Evolutionary conservation across 2,329 filamentous ascomycete genomes (phyloP).

Genomic region (Neocucurbitaria cava): DNA sequence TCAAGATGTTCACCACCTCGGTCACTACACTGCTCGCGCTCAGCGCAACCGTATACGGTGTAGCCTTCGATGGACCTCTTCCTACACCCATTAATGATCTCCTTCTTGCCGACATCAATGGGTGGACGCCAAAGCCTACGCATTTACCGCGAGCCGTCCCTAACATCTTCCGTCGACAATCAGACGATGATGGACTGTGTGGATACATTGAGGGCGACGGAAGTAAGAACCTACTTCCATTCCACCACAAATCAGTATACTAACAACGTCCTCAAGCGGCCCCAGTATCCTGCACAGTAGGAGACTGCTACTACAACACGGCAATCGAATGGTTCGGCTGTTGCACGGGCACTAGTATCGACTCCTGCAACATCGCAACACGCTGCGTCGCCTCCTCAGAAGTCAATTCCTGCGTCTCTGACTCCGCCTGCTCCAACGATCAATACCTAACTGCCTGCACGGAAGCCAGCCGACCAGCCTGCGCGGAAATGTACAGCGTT

Average conservation of each 20-base stretch:
- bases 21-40: constrained; percentile 10
- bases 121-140: constrained; percentile 20
- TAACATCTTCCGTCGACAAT: constrained; percentile 21
- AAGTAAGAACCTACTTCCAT: constrained; percentile 6
- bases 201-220: constrained; percentile 20
- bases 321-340: constrained; percentile 25
- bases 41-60: constrained; percentile 6
- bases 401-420: constrained; percentile 10
- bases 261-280: constrained; percentile 8
- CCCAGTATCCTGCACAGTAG: constrained; percentile 17
- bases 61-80: constrained; percentile 13
- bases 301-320: constrained; percentile 18
- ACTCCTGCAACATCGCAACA: constrained; percentile 15
- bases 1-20: not conserved
- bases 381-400: constrained; percentile 18
- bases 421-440: constrained; percentile 18
- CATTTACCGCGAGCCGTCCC: constrained; percentile 2
- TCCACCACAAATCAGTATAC: not conserved
- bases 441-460: constrained; percentile 13
- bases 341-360: constrained; percentile 13
- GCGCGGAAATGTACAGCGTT: constrained; percentile 15
- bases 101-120: constrained; percentile 10
- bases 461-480: constrained; percentile 10
- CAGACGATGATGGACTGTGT: constrained; percentile 12
- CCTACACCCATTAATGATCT: constrained; percentile 8